Conservation (phyloP, 805 yeast species). For the Ogataea ramenticola region DNA sequence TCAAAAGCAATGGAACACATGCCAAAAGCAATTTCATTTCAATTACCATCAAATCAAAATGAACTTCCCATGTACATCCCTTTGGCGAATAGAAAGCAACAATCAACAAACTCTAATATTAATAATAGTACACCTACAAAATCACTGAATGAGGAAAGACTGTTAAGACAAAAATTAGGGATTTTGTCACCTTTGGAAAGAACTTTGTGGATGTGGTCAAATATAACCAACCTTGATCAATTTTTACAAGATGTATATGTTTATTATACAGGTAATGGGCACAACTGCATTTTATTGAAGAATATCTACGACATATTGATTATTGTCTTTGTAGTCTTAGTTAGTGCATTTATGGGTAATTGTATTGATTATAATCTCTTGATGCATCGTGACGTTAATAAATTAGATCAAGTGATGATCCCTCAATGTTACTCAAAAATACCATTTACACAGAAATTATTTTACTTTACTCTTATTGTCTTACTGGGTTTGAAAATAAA, state of each 20-base stretch:
- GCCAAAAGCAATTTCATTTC: conserved; percentile 15
- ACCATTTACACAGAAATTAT: conserved; percentile 44
- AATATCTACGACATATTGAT: conserved; percentile 64
- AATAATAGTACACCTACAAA: background rate
- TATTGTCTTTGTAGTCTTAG: conserved; percentile 68
- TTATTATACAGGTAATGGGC: conserved; percentile 83
- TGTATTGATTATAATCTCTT: conserved; percentile 59
- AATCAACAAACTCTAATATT: background rate
- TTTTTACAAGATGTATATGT: conserved; percentile 77
- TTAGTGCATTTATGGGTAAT: conserved; percentile 71
- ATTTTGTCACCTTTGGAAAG: conserved; percentile 58
- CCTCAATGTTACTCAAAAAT: conserved; percentile 40
- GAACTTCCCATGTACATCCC: conserved; percentile 5
- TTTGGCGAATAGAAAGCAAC: background rate
- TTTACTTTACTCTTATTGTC: conserved; percentile 53
- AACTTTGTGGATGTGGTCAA: conserved; percentile 95
- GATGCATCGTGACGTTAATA: conserved; percentile 21
- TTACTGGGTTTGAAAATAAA: conserved; percentile 45
- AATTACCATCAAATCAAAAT: conserved; percentile 9
- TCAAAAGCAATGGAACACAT: conserved; percentile 17
- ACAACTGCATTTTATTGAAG: conserved; percentile 64
- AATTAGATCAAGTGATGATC: conserved; percentile 36
- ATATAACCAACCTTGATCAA: conserved; percentile 83
- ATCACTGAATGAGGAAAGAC: conserved; percentile 13
- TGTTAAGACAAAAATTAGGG: conserved; percentile 26